Conservation (phyloP, 1,139 yeast genomes). For the Debaryomyces udenii region DNA sequence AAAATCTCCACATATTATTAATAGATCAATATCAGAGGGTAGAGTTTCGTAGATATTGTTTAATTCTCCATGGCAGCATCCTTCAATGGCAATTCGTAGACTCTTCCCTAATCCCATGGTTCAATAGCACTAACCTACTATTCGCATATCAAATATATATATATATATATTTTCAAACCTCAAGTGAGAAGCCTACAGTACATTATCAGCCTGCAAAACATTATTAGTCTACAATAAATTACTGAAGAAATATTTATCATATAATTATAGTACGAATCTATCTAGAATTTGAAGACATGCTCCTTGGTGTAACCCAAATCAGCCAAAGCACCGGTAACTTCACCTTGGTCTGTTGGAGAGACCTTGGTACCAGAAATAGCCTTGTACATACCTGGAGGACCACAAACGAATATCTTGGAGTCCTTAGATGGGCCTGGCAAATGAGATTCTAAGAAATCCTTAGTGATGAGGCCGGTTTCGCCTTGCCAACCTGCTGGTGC, state of each 20-base stretch:
- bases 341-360: conserved; percentile 94
- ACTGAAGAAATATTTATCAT: neutral
- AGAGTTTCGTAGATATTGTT: conserved; percentile 54
- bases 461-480: conserved; percentile 78
- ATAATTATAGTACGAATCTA: conserved; percentile 10
- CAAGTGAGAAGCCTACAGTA: too few species aligned
- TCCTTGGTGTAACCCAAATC: conserved; percentile 89
- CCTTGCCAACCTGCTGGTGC: conserved; percentile 78
- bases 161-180: neutral
- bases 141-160: too few species aligned
- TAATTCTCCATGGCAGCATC: conserved; percentile 92
- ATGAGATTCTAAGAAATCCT: conserved; percentile 67
- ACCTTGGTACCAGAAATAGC: conserved; percentile 75
- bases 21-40: conserved; percentile 52
- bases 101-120: neutral
- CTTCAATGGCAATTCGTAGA: conserved; percentile 70
- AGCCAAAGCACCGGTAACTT: conserved; percentile 80
- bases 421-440: conserved; percentile 68
- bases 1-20: conserved; percentile 86
- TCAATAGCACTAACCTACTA: too few species aligned
- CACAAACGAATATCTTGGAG: conserved; percentile 81
- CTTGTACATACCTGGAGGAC: conserved; percentile 69
- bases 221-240: too few species aligned
- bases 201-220: too few species aligned
- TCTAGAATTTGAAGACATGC: conserved; percentile 85